Conservation (phyloP, 106 monocot genomes). For the Hemerocallis citrina region DNA sequence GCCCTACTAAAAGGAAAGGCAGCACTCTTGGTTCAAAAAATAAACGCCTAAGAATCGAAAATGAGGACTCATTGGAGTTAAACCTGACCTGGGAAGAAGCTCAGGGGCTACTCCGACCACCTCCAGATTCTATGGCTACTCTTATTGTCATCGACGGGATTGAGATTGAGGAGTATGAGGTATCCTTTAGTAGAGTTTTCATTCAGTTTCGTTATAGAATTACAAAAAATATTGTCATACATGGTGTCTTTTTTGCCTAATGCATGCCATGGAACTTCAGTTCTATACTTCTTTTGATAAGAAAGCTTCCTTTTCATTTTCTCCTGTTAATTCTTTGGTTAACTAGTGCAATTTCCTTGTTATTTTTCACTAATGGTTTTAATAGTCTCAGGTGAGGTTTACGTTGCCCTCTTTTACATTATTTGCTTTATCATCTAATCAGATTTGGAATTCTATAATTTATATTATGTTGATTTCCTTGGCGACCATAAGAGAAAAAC, state of each 20-base stretch:
- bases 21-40: constrained; percentile 54
- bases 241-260: background rate
- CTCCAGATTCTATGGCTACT: constrained; percentile 41
- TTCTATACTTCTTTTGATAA: background rate
- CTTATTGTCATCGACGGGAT: constrained; percentile 69
- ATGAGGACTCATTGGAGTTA: constrained; percentile 84
- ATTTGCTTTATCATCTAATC: too few relatives aligned
- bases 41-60: constrained; percentile 80
- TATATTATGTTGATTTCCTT: too few relatives aligned
- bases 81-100: constrained; percentile 96
- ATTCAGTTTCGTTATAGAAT: background rate
- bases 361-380: too few relatives aligned
- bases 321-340: background rate
- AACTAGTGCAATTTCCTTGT: too few relatives aligned
- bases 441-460: too few relatives aligned
- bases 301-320: background rate
- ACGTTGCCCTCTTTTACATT: too few relatives aligned
- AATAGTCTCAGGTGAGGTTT: too few relatives aligned
- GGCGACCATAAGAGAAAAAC: too few relatives aligned
- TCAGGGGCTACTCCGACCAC: constrained; percentile 76
- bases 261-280: background rate
- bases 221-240: too few relatives aligned
- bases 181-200: constrained; percentile 11
- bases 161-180: constrained; percentile 98
- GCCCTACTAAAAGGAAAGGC: constrained; percentile 50